Evolutionary conservation across 202 grass and related monocot genomes (phyloP).

Genomic region (Hordeum pubiflorum): DNA sequence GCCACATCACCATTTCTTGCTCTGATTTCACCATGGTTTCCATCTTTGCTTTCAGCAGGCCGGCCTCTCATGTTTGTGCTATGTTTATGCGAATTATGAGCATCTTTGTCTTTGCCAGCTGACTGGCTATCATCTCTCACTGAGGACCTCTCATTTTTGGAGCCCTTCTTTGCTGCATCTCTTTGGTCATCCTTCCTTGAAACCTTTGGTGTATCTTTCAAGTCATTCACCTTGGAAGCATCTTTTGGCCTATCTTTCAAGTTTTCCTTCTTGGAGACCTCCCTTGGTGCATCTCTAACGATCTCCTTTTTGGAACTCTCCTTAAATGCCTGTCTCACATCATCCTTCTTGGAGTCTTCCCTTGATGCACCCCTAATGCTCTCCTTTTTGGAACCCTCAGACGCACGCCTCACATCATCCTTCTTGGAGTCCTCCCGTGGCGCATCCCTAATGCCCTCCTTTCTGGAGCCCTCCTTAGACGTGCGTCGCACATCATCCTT

Average conservation of each 20-base stretch:
- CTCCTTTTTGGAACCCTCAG: conserved; percentile 20
- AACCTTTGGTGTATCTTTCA: conserved; percentile 28
- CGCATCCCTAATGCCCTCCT: conserved; percentile 21
- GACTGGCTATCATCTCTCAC: conserved; percentile 3
- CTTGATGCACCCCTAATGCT: conserved; percentile 8
- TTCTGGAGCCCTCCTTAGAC: conserved; percentile 16
- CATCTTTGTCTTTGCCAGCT: conserved; percentile 19
- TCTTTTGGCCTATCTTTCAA: conserved; percentile 31
- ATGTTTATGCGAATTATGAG: conserved; percentile 12
- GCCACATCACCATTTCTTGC: conserved; percentile 28
- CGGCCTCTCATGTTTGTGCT: neutral
- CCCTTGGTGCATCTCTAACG: conserved; percentile 13
- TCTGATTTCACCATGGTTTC: conserved; percentile 24
- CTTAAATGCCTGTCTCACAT: neutral
- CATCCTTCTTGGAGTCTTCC: conserved; percentile 32
- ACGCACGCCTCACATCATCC: conserved; percentile 8
- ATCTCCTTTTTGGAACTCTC: conserved; percentile 24
- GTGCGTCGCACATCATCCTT: conserved; percentile 17
- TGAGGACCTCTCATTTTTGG: conserved; percentile 20
- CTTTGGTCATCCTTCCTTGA: conserved; percentile 27
- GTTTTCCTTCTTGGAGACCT: conserved; percentile 34
- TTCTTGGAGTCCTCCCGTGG: conserved; percentile 29
- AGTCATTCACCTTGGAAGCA: conserved; percentile 15
- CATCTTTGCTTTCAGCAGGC: conserved; percentile 34
- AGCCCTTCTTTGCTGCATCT: conserved; percentile 36